Percentiles rank a stretch among this genome's conserved stretches.
These are phyloP conservation scores for Tarenaya hassleriana DNA, from an alignment of 345 rosid species.

Conservation along the genomic window DNA sequence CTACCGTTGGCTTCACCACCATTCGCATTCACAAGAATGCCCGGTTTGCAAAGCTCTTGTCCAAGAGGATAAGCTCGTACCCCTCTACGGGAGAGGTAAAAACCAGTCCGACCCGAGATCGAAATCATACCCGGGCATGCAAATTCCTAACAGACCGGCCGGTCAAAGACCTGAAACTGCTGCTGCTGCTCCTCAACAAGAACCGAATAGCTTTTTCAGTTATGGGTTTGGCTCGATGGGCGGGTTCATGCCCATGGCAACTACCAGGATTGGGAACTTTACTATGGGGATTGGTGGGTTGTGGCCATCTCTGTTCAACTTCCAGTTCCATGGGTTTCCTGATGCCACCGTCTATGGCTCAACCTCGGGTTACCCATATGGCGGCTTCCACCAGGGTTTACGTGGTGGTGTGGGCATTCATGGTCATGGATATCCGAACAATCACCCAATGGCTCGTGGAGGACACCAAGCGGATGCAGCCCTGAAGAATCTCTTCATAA, in stretches of 20 bases:
- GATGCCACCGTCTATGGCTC: slow-evolving; percentile 65
- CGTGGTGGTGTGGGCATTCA: slow-evolving; percentile 65
- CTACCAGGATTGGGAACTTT: slow-evolving; percentile 64
- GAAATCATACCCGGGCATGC: slow-evolving; percentile 57
- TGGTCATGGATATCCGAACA: slow-evolving; percentile 34
- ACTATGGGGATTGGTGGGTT: slow-evolving; percentile 70
- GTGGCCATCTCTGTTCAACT: slow-evolving; percentile 66
- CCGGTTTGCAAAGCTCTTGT: slow-evolving; percentile 91
- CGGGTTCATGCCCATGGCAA: slow-evolving; percentile 60
- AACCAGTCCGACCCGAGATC: slow-evolving; percentile 63
- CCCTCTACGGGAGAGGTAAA: slow-evolving; percentile 94
- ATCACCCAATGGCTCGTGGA: slow-evolving; percentile 24
- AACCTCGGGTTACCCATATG: slow-evolving; percentile 53
- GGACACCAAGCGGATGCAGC: slow-evolving; percentile 46
- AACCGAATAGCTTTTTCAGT: slow-evolving; percentile 40
- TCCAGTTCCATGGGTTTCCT: slow-evolving; percentile 68
- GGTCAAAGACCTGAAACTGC: slow-evolving; percentile 85
- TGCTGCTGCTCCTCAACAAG: slow-evolving; percentile 28
- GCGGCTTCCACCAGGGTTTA: slow-evolving; percentile 42
- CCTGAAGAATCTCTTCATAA: slow-evolving; percentile 46
- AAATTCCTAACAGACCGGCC: slow-evolving; percentile 58
- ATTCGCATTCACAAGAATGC: slow-evolving; percentile 81
- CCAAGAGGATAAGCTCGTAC: slow-evolving; percentile 84
- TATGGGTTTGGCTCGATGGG: slow-evolving; percentile 67
- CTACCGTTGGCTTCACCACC: slow-evolving; percentile 78